Conservation (phyloP, 78 protist species). For the Emiliania huxleyi region DNA sequence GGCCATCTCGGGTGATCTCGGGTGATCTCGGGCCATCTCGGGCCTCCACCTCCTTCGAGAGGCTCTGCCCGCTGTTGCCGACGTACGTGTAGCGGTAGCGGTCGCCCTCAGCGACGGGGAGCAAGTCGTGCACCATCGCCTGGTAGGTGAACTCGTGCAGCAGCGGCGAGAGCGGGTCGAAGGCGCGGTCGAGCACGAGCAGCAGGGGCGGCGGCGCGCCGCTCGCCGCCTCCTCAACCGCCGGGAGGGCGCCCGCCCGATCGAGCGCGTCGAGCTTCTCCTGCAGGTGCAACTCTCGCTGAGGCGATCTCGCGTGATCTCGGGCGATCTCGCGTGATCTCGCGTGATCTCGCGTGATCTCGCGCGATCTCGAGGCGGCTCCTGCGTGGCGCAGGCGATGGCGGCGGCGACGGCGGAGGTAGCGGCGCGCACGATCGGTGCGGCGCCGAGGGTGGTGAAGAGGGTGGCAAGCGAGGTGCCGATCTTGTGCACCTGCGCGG, state of each 20-base stretch:
- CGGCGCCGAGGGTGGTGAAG: conserved; percentile 35
- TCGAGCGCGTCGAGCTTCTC: conserved; percentile 11
- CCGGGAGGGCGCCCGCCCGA: too few relatives aligned
- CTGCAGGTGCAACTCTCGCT: too few relatives aligned
- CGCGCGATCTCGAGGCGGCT: too few relatives aligned
- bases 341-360: too few relatives aligned
- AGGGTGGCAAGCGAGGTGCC: too few relatives aligned
- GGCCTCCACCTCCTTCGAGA: neutral
- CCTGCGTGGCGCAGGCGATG: neutral
- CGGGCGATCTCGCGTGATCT: too few relatives aligned
- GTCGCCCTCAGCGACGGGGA: neutral
- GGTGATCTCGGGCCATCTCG: too few relatives aligned
- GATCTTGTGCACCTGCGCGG: too few relatives aligned
- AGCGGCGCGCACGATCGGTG: conserved; percentile 20
- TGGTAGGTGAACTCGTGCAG: conserved; percentile 85
- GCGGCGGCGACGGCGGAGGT: neutral
- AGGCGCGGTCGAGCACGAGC: conserved; percentile 69
- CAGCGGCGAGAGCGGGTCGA: conserved; percentile 79
- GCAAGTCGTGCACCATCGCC: conserved; percentile 79
- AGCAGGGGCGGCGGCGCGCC: too few relatives aligned
- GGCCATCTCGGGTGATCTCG: too few relatives aligned
- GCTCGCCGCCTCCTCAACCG: neutral
- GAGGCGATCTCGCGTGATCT: too few relatives aligned
- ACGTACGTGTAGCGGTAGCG: conserved; percentile 37
- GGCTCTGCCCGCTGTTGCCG: neutral